Percentiles rank a stretch among this genome's conserved stretches.
These are phyloP conservation scores for Dalechampia spathulata DNA, from an alignment of 441 rosid species.

Conservation along the genomic window DNA sequence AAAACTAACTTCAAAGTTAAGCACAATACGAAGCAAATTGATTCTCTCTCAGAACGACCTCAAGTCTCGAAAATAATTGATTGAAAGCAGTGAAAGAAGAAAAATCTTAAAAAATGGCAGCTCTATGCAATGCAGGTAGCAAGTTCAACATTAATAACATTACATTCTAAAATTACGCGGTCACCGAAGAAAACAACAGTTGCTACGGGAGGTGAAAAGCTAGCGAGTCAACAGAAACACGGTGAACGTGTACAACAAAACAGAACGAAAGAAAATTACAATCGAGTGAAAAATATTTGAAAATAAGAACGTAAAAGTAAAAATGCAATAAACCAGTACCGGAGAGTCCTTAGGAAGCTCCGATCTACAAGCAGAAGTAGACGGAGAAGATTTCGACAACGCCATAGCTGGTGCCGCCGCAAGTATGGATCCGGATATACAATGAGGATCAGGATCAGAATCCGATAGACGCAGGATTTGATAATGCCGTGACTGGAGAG, in stretches of 20 bases:
- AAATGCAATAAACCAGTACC: no score
- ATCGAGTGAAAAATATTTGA: constrained; percentile 3
- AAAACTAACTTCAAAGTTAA: no score
- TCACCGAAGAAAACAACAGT: no score
- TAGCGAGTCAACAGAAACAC: neutral
- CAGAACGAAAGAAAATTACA: neutral
- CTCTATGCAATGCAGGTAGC: neutral
- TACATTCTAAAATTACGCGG: neutral
- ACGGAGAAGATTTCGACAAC: constrained; percentile 51
- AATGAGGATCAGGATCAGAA: constrained; percentile 31
- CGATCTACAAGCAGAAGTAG: constrained; percentile 64
- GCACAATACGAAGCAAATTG: no score
- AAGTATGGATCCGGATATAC: constrained; percentile 23
- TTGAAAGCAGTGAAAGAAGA: neutral
- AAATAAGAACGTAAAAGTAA: no score
- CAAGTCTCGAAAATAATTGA: no score
- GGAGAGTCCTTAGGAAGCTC: constrained; percentile 43
- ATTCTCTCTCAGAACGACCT: no score
- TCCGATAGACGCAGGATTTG: constrained; percentile 30
- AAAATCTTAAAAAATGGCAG: neutral
- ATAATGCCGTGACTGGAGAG: constrained; percentile 27
- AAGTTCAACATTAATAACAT: neutral
- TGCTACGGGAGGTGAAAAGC: neutral
- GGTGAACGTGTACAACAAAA: neutral
- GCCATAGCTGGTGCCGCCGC: constrained; percentile 40